phyloP scores from a whole-genome alignment of 768 basidiomycete genomes.

The Termitomyces sp. region DNA sequence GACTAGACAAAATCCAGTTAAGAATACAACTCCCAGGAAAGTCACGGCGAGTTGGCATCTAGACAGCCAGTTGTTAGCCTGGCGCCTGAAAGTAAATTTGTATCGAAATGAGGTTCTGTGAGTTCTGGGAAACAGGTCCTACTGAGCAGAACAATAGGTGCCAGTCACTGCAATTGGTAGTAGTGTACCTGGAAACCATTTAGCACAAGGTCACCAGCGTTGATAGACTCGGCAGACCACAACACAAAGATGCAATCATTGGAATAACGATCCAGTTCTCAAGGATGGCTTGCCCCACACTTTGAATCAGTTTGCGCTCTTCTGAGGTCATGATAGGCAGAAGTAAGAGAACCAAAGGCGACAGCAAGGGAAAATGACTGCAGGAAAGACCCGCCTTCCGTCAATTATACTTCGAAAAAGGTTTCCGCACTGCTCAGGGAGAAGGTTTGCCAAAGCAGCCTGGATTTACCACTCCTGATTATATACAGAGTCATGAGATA shows the following conservation, averaged over 20 bases:
- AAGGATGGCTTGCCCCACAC: background rate
- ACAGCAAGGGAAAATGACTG: too few species aligned
- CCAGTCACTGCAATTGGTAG: too few species aligned
- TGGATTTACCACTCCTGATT: too few species aligned
- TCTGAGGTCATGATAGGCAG: background rate
- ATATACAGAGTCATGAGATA: too few species aligned
- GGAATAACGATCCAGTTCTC: background rate
- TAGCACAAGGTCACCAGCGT: background rate
- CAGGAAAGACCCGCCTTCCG: too few species aligned
- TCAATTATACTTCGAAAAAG: too few species aligned
- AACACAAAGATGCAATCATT: background rate
- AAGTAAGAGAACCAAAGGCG: too few species aligned
- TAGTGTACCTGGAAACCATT: background rate
- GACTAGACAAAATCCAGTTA: background rate
- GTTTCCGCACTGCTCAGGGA: too few species aligned
- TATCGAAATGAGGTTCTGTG: background rate
- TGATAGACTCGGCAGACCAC: background rate
- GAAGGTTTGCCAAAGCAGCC: too few species aligned
- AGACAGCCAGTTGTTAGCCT: background rate
- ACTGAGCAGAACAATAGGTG: background rate
- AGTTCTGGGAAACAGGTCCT: background rate
- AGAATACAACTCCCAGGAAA: background rate
- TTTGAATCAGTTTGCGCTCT: background rate
- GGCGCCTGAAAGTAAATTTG: background rate
- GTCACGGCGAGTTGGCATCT: background rate